phyloP scores from a whole-genome alignment of 75 land plant species.

The Adiantum capillusveneris region DNA sequence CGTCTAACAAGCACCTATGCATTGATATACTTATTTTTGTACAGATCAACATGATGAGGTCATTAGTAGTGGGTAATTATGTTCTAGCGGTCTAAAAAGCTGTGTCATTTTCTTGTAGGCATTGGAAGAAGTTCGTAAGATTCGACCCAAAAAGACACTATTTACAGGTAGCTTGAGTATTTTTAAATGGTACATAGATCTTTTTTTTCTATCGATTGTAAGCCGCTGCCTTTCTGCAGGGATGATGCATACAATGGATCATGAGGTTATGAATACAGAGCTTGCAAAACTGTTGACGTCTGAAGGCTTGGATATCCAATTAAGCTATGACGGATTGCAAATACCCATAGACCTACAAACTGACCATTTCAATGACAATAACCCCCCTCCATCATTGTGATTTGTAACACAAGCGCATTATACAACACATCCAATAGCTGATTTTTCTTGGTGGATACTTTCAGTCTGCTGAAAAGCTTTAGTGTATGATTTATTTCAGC shows the following conservation, averaged over 20 bases:
- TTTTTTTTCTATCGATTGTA: too few relatives aligned
- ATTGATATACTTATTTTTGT: too few relatives aligned
- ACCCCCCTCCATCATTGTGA: too few relatives aligned
- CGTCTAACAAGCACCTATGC: too few relatives aligned
- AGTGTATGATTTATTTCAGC: too few relatives aligned
- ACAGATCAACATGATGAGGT: too few relatives aligned
- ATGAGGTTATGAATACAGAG: constrained; percentile 58
- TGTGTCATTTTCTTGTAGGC: constrained; percentile 35
- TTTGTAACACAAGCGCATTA: too few relatives aligned
- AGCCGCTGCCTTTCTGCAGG: too few relatives aligned
- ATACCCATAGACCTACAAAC: constrained; percentile 62
- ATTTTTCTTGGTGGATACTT: too few relatives aligned
- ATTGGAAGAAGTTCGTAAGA: constrained; percentile 77
- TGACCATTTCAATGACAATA: too few relatives aligned
- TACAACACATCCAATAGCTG: too few relatives aligned
- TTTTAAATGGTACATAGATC: constrained; percentile 35
- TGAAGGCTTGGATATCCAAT: constrained; percentile 84
- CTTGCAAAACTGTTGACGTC: constrained; percentile 38
- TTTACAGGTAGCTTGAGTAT: constrained; percentile 69
- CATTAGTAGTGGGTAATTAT: background rate
- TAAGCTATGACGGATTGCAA: constrained; percentile 83
- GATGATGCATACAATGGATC: constrained; percentile 98
- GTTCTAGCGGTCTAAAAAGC: background rate
- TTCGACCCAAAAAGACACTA: constrained; percentile 66
- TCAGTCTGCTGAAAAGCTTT: too few relatives aligned